phyloP scores from a whole-genome alignment of 352 stramenopile genomes.

The Globisporangium canariense region DNA sequence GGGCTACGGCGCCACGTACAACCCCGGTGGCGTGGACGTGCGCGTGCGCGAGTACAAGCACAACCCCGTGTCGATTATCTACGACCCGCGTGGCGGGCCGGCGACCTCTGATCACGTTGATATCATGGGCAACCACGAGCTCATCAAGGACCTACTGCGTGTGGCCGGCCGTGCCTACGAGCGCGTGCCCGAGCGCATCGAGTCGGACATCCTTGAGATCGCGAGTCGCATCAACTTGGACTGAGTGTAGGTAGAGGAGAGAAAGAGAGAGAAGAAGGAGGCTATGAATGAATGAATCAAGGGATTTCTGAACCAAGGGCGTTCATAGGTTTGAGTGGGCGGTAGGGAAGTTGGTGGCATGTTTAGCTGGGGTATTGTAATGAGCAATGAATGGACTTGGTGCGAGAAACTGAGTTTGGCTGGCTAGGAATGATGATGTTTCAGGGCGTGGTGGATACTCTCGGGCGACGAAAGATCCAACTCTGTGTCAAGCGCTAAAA shows the following conservation, averaged over 20 bases:
- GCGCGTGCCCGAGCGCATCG: constrained; percentile 65
- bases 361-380: no score
- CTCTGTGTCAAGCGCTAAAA: no score
- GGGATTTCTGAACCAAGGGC: background rate
- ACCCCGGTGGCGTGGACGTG: constrained; percentile 86
- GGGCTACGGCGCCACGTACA: constrained; percentile 54
- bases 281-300: background rate
- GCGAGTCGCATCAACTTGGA: constrained; percentile 44
- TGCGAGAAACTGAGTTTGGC: no score
- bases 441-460: no score
- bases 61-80: constrained; percentile 74
- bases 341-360: no score
- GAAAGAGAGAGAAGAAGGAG: background rate
- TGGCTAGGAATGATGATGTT: no score
- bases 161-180: constrained; percentile 65
- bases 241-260: background rate
- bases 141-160: constrained; percentile 78
- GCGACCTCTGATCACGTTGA: constrained; percentile 92
- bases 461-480: no score
- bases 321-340: no score
- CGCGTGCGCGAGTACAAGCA: constrained; percentile 78
- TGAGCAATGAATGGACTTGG: no score
- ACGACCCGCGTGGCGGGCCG: constrained; percentile 62
- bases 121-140: constrained; percentile 93
- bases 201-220: constrained; percentile 65